phyloP scores from a whole-genome alignment of 1,284 basidiomycete genomes.

The Dichomitus squalens region DNA sequence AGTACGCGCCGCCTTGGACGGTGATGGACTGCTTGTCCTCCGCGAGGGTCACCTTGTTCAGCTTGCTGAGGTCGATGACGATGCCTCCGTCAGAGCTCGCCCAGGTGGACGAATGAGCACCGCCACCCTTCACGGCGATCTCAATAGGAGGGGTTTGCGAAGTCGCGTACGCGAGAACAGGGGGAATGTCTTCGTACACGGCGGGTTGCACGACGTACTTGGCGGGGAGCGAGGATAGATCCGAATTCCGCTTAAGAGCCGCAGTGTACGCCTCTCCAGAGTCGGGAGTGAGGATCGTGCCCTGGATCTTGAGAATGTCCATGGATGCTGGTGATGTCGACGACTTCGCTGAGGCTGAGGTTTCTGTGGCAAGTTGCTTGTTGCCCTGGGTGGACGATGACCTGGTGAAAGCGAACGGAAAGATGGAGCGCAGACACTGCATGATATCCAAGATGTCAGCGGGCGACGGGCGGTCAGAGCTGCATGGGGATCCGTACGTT shows the following conservation, averaged over 20 bases:
- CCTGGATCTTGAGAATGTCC: constrained; percentile 11
- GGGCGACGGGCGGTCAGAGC: neutral
- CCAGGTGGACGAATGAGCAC: constrained; percentile 28
- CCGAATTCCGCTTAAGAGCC: constrained; percentile 25
- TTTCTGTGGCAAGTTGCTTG: neutral
- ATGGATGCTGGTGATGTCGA: constrained; percentile 4
- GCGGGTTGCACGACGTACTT: constrained; percentile 26
- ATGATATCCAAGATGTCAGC: neutral
- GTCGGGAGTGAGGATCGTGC: constrained; percentile 14
- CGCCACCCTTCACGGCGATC: constrained; percentile 31
- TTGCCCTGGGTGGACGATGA: neutral
- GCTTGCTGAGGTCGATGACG: constrained; percentile 40
- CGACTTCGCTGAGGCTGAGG: neutral
- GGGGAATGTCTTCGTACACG: constrained; percentile 23
- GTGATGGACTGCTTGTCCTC: constrained; percentile 27
- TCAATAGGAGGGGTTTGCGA: constrained; percentile 24
- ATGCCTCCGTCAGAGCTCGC: constrained; percentile 37
- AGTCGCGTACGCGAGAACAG: constrained; percentile 22
- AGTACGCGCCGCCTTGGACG: constrained; percentile 40
- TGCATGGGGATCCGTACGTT: neutral
- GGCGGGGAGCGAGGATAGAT: constrained; percentile 27
- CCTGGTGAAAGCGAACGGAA: neutral
- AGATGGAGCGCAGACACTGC: neutral
- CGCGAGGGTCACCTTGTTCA: constrained; percentile 36
- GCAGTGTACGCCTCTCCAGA: constrained; percentile 18